Conservation (phyloP, 2,329 filamentous ascomycete genomes). For the Aspergillus sp. region DNA sequence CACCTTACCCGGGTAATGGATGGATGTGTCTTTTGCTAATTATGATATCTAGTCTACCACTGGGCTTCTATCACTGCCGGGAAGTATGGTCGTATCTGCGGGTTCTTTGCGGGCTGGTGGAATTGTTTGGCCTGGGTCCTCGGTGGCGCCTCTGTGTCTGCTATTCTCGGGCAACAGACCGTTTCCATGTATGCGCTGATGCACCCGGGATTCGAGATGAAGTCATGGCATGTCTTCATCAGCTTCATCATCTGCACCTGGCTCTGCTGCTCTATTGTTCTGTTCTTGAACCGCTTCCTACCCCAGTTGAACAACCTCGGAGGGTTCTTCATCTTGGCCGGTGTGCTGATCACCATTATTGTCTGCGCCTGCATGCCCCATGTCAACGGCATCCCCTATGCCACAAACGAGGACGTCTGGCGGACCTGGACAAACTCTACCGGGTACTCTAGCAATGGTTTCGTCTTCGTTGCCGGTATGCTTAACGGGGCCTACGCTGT, state of each 20-base stretch:
- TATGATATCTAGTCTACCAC: conserved; percentile 53
- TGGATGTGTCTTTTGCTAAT: conserved; percentile 2
- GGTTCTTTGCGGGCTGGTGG: conserved; percentile 49
- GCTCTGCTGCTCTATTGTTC: conserved; percentile 52
- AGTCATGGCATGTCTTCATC: conserved; percentile 62
- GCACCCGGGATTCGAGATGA: conserved; percentile 52
- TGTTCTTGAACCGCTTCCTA: conserved; percentile 56
- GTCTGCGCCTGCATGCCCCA: conserved; percentile 56
- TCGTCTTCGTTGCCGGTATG: conserved; percentile 66
- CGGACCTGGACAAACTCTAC: conserved; percentile 52
- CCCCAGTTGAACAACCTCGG: conserved; percentile 56
- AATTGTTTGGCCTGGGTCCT: conserved; percentile 58
- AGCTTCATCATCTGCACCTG: conserved; percentile 58
- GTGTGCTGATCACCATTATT: conserved; percentile 55
- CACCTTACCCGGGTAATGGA: background rate
- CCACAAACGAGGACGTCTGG: conserved; percentile 57
- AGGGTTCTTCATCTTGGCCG: conserved; percentile 56
- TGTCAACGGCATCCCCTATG: conserved; percentile 43
- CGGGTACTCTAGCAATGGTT: conserved; percentile 50
- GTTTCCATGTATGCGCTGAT: conserved; percentile 63
- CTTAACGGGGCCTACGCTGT: conserved; percentile 70
- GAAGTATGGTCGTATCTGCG: conserved; percentile 53
- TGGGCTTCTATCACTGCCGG: conserved; percentile 62
- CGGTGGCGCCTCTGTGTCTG: conserved; percentile 58
- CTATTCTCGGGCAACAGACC: conserved; percentile 60